Conservation (phyloP, 768 basidiomycete genomes). For the Mrakia frigida region DNA sequence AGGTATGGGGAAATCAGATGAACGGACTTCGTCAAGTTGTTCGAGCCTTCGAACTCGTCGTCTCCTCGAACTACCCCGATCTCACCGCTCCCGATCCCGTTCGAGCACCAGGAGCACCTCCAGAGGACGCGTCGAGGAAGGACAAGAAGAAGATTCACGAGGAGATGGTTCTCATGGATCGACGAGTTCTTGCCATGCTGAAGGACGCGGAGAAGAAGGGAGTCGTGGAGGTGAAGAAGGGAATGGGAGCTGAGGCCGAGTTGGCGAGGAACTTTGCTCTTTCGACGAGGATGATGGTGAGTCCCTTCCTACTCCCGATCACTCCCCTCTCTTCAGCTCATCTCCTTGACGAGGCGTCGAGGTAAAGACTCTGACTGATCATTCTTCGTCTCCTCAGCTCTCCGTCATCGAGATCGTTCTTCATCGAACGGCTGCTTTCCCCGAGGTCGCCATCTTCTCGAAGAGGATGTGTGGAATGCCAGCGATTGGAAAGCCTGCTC, state of each 20-base stretch:
- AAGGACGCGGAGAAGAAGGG: constrained; percentile 15
- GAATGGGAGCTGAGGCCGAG: constrained; percentile 22
- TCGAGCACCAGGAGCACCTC: not conserved
- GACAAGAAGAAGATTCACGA: constrained; percentile 10
- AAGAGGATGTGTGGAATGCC: constrained; percentile 27
- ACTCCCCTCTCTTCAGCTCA: no score
- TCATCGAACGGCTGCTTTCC: constrained; percentile 24
- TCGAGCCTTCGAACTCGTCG: constrained; percentile 10
- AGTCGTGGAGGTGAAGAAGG: constrained; percentile 1
- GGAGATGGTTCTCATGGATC: constrained; percentile 29
- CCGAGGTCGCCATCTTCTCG: constrained; percentile 31
- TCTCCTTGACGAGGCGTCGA: no score
- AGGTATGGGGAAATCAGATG: constrained; percentile 18
- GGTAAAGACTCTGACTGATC: not conserved
- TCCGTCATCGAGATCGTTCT: constrained; percentile 1
- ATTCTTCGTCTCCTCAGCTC: not conserved
- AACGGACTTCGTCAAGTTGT: not conserved
- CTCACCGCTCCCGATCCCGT: constrained; percentile 16
- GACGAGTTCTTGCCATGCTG: constrained; percentile 16
- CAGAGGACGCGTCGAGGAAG: not conserved
- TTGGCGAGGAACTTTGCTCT: constrained; percentile 23
- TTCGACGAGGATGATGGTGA: constrained; percentile 25
- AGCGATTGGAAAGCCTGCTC: not conserved
- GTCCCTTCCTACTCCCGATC: no score
- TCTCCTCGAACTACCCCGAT: constrained; percentile 9